phyloP scores from a whole-genome alignment of 192 early-diverging fungal genomes.

The Piromyces finnis region DNA sequence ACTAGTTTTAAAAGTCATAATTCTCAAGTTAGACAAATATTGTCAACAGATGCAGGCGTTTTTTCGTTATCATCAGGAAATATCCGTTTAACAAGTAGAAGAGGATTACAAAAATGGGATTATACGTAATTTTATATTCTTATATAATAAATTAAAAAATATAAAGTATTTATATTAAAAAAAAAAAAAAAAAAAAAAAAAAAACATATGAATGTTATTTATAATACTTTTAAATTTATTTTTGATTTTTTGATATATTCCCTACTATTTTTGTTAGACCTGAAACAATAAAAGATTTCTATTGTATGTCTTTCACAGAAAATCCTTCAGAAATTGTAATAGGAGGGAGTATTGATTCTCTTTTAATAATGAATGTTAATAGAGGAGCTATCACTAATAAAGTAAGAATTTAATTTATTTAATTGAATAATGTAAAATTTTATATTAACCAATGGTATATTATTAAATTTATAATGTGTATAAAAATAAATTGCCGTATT shows the following conservation, averaged over 20 bases:
- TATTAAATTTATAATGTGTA: too few species aligned
- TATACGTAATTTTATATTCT: too few species aligned
- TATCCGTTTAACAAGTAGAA: conserved; percentile 9
- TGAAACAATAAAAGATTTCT: background rate
- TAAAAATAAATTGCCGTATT: background rate
- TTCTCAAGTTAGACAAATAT: conserved; percentile 44
- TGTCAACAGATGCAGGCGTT: conserved; percentile 34
- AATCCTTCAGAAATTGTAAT: background rate
- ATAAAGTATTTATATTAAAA: background rate
- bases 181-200: background rate
- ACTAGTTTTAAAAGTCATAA: conserved; percentile 50
- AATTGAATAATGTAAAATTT: too few species aligned
- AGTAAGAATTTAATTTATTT: background rate
- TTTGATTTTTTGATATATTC: too few species aligned
- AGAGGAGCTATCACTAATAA: background rate
- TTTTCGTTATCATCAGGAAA: conserved; percentile 37
- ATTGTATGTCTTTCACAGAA: background rate
- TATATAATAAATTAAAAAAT: background rate
- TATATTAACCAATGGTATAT: too few species aligned
- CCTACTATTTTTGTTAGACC: too few species aligned
- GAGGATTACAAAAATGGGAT: conserved; percentile 17
- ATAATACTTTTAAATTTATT: too few species aligned
- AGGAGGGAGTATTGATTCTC: background rate
- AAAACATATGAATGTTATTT: too few species aligned
- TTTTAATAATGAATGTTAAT: background rate